These are phyloP conservation scores for Fusarium sp. DNA, from an alignment of 2,329 filamentous ascomycete species.

Conservation along the genomic window DNA sequence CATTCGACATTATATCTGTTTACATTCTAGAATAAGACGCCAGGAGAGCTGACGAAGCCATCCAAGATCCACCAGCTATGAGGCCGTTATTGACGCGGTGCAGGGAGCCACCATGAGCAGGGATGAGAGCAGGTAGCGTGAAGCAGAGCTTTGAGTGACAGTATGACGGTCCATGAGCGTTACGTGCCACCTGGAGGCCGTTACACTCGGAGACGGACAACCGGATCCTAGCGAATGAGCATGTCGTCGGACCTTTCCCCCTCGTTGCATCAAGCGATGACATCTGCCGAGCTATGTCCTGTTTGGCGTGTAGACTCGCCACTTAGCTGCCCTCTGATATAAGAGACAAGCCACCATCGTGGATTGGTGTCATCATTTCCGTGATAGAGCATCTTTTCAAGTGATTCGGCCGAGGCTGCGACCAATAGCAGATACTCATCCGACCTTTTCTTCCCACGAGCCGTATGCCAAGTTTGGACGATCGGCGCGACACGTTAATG, in stretches of 20 bases:
- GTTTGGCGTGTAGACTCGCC: background rate
- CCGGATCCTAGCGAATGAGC: background rate
- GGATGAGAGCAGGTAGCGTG: too few relatives aligned
- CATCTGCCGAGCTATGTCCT: conserved; percentile 13
- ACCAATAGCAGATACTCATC: conserved; percentile 10
- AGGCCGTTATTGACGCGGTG: too few relatives aligned
- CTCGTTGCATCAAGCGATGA: background rate
- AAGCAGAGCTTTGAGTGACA: background rate
- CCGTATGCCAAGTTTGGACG: background rate
- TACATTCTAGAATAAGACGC: too few relatives aligned
- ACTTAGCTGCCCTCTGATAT: background rate
- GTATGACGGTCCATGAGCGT: background rate
- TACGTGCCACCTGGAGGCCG: background rate
- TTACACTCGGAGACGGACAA: background rate
- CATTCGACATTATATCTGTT: too few relatives aligned
- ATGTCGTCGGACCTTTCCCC: background rate
- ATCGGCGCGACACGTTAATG: conserved; percentile 23
- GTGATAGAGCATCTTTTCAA: conserved; percentile 15
- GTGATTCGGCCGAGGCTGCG: conserved; percentile 18
- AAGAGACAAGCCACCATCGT: background rate
- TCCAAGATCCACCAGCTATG: too few relatives aligned
- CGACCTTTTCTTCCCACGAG: background rate
- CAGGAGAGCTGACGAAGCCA: too few relatives aligned
- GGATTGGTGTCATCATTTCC: conserved; percentile 17
- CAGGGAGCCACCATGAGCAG: too few relatives aligned